Evolutionary conservation across 805 yeast genomes (phyloP).

Genomic region (Myxozyma mucilagina): DNA sequence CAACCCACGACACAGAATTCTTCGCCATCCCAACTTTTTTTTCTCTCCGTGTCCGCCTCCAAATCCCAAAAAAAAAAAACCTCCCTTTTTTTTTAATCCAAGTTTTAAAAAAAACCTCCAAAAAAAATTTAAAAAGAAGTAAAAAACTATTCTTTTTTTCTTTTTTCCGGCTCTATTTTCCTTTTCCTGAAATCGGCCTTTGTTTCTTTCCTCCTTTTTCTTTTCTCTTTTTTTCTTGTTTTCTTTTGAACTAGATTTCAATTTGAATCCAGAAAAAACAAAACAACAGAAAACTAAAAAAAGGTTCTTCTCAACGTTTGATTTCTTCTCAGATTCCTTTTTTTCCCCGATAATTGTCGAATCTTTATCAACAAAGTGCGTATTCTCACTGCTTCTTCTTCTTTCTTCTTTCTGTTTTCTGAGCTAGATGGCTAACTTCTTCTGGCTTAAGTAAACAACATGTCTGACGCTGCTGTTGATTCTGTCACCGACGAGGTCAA

Average conservation of each 20-base stretch:
- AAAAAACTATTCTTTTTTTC: conserved; percentile 16
- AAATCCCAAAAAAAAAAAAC: background rate
- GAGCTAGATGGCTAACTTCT: background rate
- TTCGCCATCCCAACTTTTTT: conserved; percentile 8
- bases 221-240: background rate
- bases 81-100: conserved; percentile 2
- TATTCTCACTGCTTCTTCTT: background rate
- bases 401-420: background rate
- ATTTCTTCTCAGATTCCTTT: background rate
- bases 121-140: conserved; percentile 25
- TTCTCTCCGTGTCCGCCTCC: conserved; percentile 4
- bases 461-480: conserved; percentile 35
- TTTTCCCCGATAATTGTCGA: background rate
- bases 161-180: background rate
- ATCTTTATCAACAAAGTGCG: background rate
- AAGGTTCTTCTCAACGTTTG: too few species aligned
- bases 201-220: background rate
- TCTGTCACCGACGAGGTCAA: conserved; percentile 32
- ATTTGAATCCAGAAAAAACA: background rate
- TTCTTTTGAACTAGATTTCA: conserved; percentile 1
- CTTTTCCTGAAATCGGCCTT: background rate
- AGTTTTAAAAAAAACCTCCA: conserved; percentile 10
- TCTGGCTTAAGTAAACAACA: background rate
- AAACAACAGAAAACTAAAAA: background rate
- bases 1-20: conserved; percentile 16